These are phyloP conservation scores for Aspergillus japonicus DNA, from an alignment of 2,329 filamentous ascomycete genomes.

Conservation along the genomic window DNA sequence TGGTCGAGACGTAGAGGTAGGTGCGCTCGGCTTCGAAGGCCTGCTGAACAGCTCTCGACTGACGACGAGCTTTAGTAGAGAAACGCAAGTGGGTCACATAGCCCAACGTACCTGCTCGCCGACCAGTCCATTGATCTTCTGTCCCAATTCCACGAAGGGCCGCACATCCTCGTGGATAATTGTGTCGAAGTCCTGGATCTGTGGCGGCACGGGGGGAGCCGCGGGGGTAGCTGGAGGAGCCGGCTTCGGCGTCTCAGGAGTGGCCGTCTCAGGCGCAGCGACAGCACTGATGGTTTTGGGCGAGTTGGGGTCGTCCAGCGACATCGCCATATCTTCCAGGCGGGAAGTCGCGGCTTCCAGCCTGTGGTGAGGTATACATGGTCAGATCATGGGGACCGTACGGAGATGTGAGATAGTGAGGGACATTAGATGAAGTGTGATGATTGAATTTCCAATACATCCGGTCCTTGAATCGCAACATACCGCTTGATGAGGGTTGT, in stretches of 20 bases:
- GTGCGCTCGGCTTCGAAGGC: conserved; percentile 83
- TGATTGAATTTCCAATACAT: neutral
- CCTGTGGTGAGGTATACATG: conserved; percentile 59
- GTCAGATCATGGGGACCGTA: conserved; percentile 25
- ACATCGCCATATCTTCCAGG: conserved; percentile 91
- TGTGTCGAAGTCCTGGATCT: conserved; percentile 83
- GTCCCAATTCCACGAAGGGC: conserved; percentile 74
- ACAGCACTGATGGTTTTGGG: conserved; percentile 34
- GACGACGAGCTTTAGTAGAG: conserved; percentile 16
- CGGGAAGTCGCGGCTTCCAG: conserved; percentile 95
- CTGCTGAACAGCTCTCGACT: conserved; percentile 57
- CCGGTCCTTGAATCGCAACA: conserved; percentile 1
- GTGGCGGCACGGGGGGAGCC: conserved; percentile 65
- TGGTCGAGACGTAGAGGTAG: conserved; percentile 83
- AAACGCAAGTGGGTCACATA: neutral
- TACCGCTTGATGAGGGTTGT: conserved; percentile 98
- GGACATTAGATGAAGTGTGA: neutral
- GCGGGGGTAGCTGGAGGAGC: conserved; percentile 49
- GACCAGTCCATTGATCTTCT: conserved; percentile 72
- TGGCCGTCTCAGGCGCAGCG: conserved; percentile 24
- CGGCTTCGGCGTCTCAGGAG: conserved; percentile 28
- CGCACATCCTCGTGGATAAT: conserved; percentile 72
- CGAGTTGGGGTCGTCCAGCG: conserved; percentile 54
- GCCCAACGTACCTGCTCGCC: conserved; percentile 68
- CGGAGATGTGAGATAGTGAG: neutral